Conservation (phyloP, 306 rosid species). For the Cucurbita moschata region DNA sequence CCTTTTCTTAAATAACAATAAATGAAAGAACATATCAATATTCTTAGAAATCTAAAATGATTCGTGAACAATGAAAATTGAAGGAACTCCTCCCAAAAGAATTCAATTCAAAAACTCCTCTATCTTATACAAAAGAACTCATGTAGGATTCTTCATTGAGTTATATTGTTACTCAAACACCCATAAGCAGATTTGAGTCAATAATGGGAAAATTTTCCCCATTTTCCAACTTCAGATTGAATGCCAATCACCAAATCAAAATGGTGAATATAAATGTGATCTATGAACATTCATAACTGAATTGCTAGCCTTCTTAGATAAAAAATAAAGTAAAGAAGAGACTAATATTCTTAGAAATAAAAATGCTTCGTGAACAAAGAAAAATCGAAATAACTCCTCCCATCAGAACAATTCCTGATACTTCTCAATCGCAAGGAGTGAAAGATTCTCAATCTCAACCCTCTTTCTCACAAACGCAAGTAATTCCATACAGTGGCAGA, state of each 20-base stretch:
- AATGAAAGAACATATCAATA: background rate
- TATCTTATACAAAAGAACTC: background rate
- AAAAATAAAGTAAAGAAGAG: background rate
- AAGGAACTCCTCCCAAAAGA: background rate
- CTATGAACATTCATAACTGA: background rate
- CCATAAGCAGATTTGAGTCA: background rate
- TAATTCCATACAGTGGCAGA: background rate
- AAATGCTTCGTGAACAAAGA: background rate
- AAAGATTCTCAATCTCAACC: background rate
- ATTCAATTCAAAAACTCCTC: background rate
- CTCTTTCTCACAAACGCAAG: background rate
- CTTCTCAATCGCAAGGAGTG: background rate
- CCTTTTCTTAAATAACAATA: background rate
- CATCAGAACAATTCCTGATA: background rate
- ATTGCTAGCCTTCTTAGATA: background rate
- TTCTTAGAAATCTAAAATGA: background rate
- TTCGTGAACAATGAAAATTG: background rate
- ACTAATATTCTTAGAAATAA: background rate
- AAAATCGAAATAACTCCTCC: background rate
- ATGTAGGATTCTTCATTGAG: background rate
- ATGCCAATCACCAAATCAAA: background rate
- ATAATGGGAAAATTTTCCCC: background rate
- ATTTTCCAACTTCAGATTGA: background rate
- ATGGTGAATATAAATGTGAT: background rate
- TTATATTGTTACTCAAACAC: background rate